These are phyloP conservation scores for Wickerhamomyces ciferrii DNA, from an alignment of 805 yeast genomes.

Conservation along the genomic window DNA sequence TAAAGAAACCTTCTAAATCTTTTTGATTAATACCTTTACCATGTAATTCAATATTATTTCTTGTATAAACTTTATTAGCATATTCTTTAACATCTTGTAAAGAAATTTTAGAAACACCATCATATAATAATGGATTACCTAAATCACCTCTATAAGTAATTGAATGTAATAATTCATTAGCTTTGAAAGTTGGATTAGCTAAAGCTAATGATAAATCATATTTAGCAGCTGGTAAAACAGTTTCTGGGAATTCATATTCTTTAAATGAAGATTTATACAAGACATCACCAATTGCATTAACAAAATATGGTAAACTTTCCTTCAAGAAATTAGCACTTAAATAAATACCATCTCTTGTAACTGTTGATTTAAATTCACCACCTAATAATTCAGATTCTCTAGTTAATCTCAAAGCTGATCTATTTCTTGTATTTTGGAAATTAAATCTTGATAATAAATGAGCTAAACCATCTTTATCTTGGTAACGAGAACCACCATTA, in stretches of 20 bases:
- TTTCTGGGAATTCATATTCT: constrained; percentile 79
- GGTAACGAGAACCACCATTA: constrained; percentile 80
- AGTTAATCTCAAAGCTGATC: constrained; percentile 87
- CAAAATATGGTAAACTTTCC: constrained; percentile 88
- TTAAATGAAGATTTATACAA: constrained; percentile 67
- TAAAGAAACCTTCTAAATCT: constrained; percentile 65
- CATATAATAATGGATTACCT: constrained; percentile 77
- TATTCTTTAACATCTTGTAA: constrained; percentile 61
- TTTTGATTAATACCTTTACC: constrained; percentile 70
- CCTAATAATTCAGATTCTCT: constrained; percentile 95
- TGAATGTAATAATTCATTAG: constrained; percentile 74
- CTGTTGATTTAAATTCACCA: constrained; percentile 63
- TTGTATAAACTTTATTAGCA: constrained; percentile 64
- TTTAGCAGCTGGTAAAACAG: constrained; percentile 72
- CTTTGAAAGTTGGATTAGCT: constrained; percentile 48
- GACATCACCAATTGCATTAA: constrained; percentile 76
- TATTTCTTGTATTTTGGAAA: constrained; percentile 74
- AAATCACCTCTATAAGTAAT: constrained; percentile 82
- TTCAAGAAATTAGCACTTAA: constrained; percentile 79
- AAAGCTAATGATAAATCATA: constrained; percentile 54
- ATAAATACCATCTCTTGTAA: constrained; percentile 81
- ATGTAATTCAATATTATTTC: constrained; percentile 63
- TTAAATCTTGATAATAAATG: constrained; percentile 82
- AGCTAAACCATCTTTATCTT: constrained; percentile 70
- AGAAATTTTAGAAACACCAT: constrained; percentile 53